Evolutionary conservation across 208 protist genomes (phyloP).

Genomic region (Crithidia sp.): DNA sequence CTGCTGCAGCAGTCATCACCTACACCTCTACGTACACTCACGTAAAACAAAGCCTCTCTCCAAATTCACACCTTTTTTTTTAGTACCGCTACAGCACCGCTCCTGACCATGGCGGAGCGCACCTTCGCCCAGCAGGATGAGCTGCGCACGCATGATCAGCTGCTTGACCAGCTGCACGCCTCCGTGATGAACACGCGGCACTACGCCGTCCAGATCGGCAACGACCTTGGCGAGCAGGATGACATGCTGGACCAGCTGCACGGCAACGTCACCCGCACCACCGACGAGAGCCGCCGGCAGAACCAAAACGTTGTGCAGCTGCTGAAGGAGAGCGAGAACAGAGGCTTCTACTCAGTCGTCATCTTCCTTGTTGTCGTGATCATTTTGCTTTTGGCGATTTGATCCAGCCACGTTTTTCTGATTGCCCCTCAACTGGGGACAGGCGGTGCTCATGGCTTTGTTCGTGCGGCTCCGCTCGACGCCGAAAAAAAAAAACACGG

Average conservation of each 20-base stretch:
- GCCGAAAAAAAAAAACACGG: not conserved
- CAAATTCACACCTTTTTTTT: not conserved
- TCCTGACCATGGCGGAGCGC: slow-evolving; percentile 15
- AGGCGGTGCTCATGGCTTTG: too few relatives aligned
- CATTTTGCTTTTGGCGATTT: slow-evolving; percentile 71
- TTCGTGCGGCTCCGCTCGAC: too few relatives aligned
- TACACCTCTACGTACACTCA: too few relatives aligned
- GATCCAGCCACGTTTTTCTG: not conserved
- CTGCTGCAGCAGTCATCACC: too few relatives aligned
- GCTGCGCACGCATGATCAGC: slow-evolving; percentile 64
- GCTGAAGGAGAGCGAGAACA: slow-evolving; percentile 70
- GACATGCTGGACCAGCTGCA: slow-evolving; percentile 80
- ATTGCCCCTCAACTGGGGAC: not conserved
- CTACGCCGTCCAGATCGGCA: slow-evolving; percentile 78
- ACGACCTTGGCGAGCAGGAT: slow-evolving; percentile 74
- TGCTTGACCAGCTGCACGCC: slow-evolving; percentile 85
- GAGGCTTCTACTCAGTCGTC: slow-evolving; percentile 72
- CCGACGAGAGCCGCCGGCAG: slow-evolving; percentile 78
- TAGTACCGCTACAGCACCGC: not conserved
- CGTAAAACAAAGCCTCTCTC: not conserved
- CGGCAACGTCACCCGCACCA: slow-evolving; percentile 50
- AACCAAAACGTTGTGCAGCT: slow-evolving; percentile 77
- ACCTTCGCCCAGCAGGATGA: slow-evolving; percentile 29
- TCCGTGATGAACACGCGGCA: slow-evolving; percentile 85
- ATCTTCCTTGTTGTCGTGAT: slow-evolving; percentile 74